A percentile compares a stretch with the other conserved stretches of the same genome.
phyloP scores from a whole-genome alignment of 2,329 filamentous ascomycete genomes.

The Aureobasidium sp. region DNA sequence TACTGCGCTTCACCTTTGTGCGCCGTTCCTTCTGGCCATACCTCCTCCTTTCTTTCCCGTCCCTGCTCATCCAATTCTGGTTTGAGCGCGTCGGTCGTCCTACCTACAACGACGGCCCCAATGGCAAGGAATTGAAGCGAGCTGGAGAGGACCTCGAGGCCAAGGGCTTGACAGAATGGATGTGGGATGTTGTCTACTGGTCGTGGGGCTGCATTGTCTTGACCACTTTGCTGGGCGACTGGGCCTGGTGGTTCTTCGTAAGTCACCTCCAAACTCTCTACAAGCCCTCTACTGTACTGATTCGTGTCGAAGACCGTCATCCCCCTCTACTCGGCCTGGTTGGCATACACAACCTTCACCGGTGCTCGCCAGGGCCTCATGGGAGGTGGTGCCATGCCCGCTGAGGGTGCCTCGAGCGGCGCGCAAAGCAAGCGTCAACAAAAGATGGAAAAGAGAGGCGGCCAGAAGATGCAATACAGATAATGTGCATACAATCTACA shows the following conservation, averaged over 20 bases:
- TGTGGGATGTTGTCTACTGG: slow-evolving; percentile 96
- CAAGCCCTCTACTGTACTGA: not conserved
- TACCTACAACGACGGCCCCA: slow-evolving; percentile 49
- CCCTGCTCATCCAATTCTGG: slow-evolving; percentile 71
- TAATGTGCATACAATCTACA: slow-evolving; percentile 21
- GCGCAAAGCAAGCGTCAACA: slow-evolving; percentile 41
- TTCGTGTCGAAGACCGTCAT: slow-evolving; percentile 26
- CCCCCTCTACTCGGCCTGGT: slow-evolving; percentile 38
- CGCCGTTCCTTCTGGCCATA: slow-evolving; percentile 53
- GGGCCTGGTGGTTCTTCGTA: slow-evolving; percentile 60
- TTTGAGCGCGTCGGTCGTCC: slow-evolving; percentile 81
- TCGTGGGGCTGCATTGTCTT: slow-evolving; percentile 71
- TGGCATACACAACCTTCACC: slow-evolving; percentile 39
- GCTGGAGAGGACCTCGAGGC: slow-evolving; percentile 84
- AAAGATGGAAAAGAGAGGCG: slow-evolving; percentile 46
- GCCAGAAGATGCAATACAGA: slow-evolving; percentile 41
- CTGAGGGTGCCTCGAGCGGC: slow-evolving; percentile 17
- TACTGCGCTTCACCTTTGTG: slow-evolving; percentile 55
- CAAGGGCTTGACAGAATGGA: slow-evolving; percentile 86
- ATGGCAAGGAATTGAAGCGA: slow-evolving; percentile 58
- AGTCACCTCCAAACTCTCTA: slow-evolving; percentile 10
- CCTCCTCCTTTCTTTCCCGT: slow-evolving; percentile 62
- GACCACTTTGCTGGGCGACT: slow-evolving; percentile 74
- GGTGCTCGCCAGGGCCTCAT: slow-evolving; percentile 37
- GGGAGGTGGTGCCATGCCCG: slow-evolving; percentile 31